Conservation (phyloP, 805 yeast species). For the Cyberlindnera euphorbiiphila region DNA sequence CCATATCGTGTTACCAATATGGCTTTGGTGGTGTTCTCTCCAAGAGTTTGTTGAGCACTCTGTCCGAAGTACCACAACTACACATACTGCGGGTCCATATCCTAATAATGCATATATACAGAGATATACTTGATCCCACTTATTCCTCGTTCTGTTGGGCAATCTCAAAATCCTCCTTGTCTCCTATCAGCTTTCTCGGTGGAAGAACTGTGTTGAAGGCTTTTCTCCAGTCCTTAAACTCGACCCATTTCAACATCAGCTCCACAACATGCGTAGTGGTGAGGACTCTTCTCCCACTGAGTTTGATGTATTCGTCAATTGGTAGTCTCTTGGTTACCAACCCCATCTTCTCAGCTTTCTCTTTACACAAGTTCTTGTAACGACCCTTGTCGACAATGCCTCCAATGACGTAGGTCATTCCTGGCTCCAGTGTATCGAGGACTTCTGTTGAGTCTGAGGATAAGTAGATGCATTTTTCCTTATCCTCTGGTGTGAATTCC, state of each 20-base stretch:
- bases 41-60: no score
- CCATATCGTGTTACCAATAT: no score
- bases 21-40: no score
- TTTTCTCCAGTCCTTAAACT: conserved; percentile 72
- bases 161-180: conserved; percentile 8
- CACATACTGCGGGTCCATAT: no score
- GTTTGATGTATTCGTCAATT: conserved; percentile 74
- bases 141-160: background rate
- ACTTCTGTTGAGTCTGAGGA: conserved; percentile 84
- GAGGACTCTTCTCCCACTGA: conserved; percentile 83
- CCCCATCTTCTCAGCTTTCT: conserved; percentile 74
- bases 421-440: conserved; percentile 58
- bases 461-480: conserved; percentile 54
- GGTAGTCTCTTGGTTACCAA: conserved; percentile 77
- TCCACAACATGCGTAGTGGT: conserved; percentile 97
- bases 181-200: conserved; percentile 48
- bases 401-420: conserved; percentile 80
- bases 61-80: no score
- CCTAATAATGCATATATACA: no score
- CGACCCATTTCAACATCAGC: conserved; percentile 75
- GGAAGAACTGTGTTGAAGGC: conserved; percentile 91
- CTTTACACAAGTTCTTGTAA: conserved; percentile 71
- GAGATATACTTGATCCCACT: background rate
- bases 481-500: conserved; percentile 29
- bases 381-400: conserved; percentile 97